Percentiles rank a stretch among this genome's conserved stretches.
Evolutionary conservation across 129 eudicot genomes (phyloP).

Genomic region (Kitagawia praeruptora): DNA sequence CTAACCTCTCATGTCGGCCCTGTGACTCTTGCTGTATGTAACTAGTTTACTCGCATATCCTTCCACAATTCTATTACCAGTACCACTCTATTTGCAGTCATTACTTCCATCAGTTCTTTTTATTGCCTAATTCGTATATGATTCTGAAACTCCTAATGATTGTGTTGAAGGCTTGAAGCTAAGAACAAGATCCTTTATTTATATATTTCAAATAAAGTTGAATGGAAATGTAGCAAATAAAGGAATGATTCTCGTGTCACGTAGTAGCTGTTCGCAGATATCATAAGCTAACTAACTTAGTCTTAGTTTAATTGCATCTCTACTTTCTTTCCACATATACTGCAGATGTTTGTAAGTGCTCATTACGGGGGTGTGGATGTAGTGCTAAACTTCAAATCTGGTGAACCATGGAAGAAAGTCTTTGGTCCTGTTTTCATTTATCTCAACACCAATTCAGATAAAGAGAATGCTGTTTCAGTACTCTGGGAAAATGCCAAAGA

Average conservation of each 20-base stretch:
- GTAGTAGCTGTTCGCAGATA: neutral
- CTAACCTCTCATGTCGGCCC: constrained; percentile 9
- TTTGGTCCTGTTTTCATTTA: constrained; percentile 83
- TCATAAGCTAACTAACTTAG: neutral
- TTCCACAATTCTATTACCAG: neutral
- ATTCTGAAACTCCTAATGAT: neutral
- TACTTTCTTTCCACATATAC: neutral
- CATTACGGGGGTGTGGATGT: constrained; percentile 73
- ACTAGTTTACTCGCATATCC: neutral
- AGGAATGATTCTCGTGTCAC: neutral
- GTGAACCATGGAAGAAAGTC: constrained; percentile 84
- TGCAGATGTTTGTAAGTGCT: constrained; percentile 47
- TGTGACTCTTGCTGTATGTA: neutral
- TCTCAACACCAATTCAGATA: constrained; percentile 32
- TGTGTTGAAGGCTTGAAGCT: neutral
- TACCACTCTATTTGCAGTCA: neutral
- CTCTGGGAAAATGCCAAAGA: constrained; percentile 70
- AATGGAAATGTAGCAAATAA: neutral
- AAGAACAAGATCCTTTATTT: neutral
- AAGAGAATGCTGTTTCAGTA: constrained; percentile 32
- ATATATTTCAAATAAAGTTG: neutral
- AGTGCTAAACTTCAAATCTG: constrained; percentile 49
- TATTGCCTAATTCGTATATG: neutral
- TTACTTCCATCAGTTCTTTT: neutral
- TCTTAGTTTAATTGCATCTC: neutral